phyloP scores from a whole-genome alignment of 2,329 filamentous ascomycete species.

The Aspergillus sp. region DNA sequence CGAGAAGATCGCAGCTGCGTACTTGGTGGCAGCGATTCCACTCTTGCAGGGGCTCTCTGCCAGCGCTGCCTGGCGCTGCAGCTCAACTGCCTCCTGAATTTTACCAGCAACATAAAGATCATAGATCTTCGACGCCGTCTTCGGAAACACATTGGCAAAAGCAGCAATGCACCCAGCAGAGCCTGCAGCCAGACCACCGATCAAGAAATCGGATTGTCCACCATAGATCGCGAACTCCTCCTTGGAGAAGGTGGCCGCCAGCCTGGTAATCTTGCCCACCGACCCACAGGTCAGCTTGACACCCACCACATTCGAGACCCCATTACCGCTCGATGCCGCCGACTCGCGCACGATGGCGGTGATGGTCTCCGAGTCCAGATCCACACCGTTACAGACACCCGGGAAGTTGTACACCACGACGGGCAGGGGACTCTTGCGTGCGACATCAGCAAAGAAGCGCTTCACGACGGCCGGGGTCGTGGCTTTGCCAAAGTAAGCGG shows the following conservation, averaged over 20 bases:
- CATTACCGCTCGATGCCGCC: constrained; percentile 35
- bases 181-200: constrained; percentile 57
- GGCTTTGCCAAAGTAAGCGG: constrained; percentile 66
- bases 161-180: constrained; percentile 59
- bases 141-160: constrained; percentile 61
- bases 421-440: constrained; percentile 55
- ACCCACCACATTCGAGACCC: constrained; percentile 58
- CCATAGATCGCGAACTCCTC: constrained; percentile 68
- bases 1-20: constrained; percentile 63
- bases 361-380: constrained; percentile 67
- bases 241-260: constrained; percentile 55
- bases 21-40: constrained; percentile 69
- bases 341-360: constrained; percentile 54
- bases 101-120: constrained; percentile 62
- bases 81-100: constrained; percentile 57
- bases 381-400: constrained; percentile 67
- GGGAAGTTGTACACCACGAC: constrained; percentile 71
- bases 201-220: constrained; percentile 71
- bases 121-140: constrained; percentile 61
- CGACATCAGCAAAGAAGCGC: constrained; percentile 62
- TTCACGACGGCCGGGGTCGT: constrained; percentile 60
- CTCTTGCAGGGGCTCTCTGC: constrained; percentile 67
- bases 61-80: constrained; percentile 65
- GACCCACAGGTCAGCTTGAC: constrained; percentile 67
- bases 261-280: constrained; percentile 62